A percentile compares a stretch with the other conserved stretches of the same genome.
These are phyloP conservation scores for Termitomyces sp. DNA, from an alignment of 768 basidiomycete genomes.

Conservation along the genomic window DNA sequence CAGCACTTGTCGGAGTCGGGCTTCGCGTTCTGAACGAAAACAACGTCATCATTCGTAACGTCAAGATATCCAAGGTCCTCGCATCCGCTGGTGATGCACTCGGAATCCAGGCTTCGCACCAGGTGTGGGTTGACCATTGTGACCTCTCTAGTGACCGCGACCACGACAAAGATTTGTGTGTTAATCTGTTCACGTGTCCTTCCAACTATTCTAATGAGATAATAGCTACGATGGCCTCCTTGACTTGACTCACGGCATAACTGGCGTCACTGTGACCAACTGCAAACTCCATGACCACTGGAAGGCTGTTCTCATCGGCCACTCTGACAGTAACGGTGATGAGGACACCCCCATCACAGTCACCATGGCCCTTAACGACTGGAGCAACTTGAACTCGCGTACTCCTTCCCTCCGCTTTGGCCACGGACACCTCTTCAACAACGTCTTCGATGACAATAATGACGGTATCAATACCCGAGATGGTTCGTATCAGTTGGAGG, in stretches of 20 bases:
- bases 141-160: constrained; percentile 40
- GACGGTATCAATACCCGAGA: constrained; percentile 40
- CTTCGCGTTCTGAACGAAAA: constrained; percentile 34
- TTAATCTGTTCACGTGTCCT: not conserved
- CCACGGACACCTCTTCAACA: constrained; percentile 41
- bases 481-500: constrained; percentile 16
- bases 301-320: constrained; percentile 39
- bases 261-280: constrained; percentile 36
- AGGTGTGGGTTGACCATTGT: constrained; percentile 42
- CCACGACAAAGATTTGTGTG: constrained; percentile 30
- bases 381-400: constrained; percentile 35
- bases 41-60: constrained; percentile 45
- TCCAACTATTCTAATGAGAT: not conserved
- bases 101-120: constrained; percentile 31
- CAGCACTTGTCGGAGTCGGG: constrained; percentile 39
- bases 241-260: constrained; percentile 38
- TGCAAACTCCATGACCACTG: constrained; percentile 38
- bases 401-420: constrained; percentile 43
- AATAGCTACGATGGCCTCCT: constrained; percentile 38
- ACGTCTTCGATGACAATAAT: constrained; percentile 34
- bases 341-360: constrained; percentile 36
- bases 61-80: constrained; percentile 43
- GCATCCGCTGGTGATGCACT: constrained; percentile 40
- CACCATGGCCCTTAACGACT: constrained; percentile 38
- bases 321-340: constrained; percentile 35